Evolutionary conservation across 441 rosid genomes (phyloP), one percentile per base, ranked within the genome.

Genomic region (Arabidopsis hybrid): DNA sequence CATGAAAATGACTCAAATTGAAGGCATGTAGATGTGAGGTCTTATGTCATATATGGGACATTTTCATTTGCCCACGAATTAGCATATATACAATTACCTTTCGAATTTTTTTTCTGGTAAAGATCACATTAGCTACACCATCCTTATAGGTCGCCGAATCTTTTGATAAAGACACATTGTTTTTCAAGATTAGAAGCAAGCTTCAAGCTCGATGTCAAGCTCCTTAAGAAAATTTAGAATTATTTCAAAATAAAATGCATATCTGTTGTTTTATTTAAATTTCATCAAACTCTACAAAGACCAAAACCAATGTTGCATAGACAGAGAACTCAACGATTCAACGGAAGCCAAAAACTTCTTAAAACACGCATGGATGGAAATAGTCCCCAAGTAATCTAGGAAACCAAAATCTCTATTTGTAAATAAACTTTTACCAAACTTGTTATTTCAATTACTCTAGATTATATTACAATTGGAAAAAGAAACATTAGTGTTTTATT

Each of bases 1-100:
- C 36, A 43, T 52, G 63, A 42, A 53, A 72, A n/a, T 32, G 47
- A 62, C 56, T 46, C 6, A 0, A 5, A 50, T 3, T 50, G 55
- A 14, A 72, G 69, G 69, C 76, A 12, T 62, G 60, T 16, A 14
- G 36, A 40, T 29, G 75, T 8, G 68, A 71, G 40, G 47, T 21
- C 4, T 39, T 50, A 40, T 61, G 42, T 39, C 42, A 60, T 38
- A 13, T 3, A 12, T 38, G 51, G 3, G 42, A 60, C 51, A 11
- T 38, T 45, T 57, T 69, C 12, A 16, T 34, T 69, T 4, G 11
- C 45, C 5, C 7, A 68, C 55, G 47, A 59, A 60, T 55, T 55
- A 55, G 18, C 16, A 38, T n/a, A 43, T 5, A 5, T 46, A 7
- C 39, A 38, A 60, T 55, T 43, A 9, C 35, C 56, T 63, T 72